Evolutionary conservation across 2,329 filamentous ascomycete genomes (phyloP).

Genomic region (Arthrinium phaeospermum): DNA sequence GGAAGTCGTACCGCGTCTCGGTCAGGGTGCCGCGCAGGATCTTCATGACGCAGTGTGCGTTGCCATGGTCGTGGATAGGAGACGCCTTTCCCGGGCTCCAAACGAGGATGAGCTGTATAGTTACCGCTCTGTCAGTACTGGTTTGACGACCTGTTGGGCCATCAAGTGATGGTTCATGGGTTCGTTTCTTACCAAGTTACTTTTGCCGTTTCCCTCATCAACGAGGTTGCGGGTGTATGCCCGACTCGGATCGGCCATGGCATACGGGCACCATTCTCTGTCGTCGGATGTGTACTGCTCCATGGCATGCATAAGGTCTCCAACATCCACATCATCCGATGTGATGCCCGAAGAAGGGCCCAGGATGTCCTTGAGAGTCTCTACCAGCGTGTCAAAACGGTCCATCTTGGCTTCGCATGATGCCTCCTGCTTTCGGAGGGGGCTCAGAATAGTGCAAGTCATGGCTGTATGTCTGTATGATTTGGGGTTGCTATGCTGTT

Average conservation of each 20-base stretch:
- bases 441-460: conserved; percentile 1
- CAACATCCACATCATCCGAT: conserved; percentile 80
- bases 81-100: conserved; percentile 87
- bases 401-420: conserved; percentile 36
- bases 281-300: conserved; percentile 71
- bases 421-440: not conserved
- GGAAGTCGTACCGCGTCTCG: conserved; percentile 83
- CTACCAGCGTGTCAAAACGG: conserved; percentile 73
- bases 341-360: conserved; percentile 83
- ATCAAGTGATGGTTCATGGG: conserved; percentile 17
- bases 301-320: conserved; percentile 76
- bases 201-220: conserved; percentile 80
- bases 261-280: conserved; percentile 76
- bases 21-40: conserved; percentile 78
- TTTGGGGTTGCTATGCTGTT: not conserved
- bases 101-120: conserved; percentile 77
- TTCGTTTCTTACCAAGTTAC: conserved; percentile 52
- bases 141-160: not conserved
- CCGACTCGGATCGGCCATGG: conserved; percentile 71
- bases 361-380: conserved; percentile 74
- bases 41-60: conserved; percentile 93
- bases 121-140: conserved; percentile 30
- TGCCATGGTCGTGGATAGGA: conserved; percentile 86
- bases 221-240: conserved; percentile 89
- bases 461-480: not conserved